A percentile compares a stretch with the other conserved stretches of the same genome.
phyloP scores from a whole-genome alignment of 129 eudicot species.

The sunflower (Helianthus annuus) region HanXRQr2.0-SUNRISE NC_035437.2:169837294-169837793 shows the following conservation, averaged over 20 bases:
- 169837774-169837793: no score
- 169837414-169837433: conserved; percentile 81
- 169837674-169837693: not conserved
- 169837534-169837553: conserved; percentile 87
- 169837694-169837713: not conserved
- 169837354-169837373: conserved; percentile 91
- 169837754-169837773: not conserved
- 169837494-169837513: conserved; percentile 84
- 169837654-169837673: not conserved
- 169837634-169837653: not conserved
- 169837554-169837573: conserved; percentile 84
- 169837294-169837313: conserved; percentile 64
- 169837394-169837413: conserved; percentile 73
- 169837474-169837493: conserved; percentile 63
- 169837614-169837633: not conserved
- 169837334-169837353: conserved; percentile 79
- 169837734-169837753: not conserved
- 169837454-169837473: conserved; percentile 79
- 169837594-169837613: conserved; percentile 6
- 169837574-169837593: not conserved
- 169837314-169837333: conserved; percentile 73
- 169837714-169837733: not conserved
- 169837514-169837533: conserved; percentile 87
- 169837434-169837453: conserved; percentile 81
- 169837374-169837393: conserved; percentile 84